phyloP scores from a whole-genome alignment of 495 filamentous ascomycete genomes.

The Astrothelium subdiscretum region DNA sequence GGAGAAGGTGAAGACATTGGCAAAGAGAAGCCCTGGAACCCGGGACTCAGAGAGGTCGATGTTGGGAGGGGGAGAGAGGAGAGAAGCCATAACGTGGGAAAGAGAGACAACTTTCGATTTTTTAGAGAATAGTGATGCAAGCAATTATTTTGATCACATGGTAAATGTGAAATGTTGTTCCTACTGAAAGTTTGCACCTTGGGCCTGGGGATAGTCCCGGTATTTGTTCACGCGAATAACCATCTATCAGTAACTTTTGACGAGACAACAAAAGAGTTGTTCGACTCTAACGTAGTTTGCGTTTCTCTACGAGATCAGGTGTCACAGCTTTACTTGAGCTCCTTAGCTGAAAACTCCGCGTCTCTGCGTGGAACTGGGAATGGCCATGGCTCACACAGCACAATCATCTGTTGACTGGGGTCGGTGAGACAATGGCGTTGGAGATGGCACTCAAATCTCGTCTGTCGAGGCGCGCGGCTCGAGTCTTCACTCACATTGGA shows the following conservation, averaged over 20 bases:
- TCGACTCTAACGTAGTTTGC: neutral
- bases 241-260: neutral
- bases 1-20: neutral
- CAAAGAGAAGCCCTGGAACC: neutral
- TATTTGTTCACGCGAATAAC: neutral
- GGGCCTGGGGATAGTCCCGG: neutral
- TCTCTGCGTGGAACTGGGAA: neutral
- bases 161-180: neutral
- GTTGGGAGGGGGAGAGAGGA: neutral
- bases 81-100: neutral
- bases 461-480: neutral
- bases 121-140: neutral
- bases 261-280: neutral
- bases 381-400: neutral
- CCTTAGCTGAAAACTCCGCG: neutral
- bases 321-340: neutral
- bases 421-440: neutral
- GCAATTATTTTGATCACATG: neutral
- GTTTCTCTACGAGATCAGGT: neutral
- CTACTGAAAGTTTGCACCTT: neutral
- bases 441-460: neutral
- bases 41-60: neutral
- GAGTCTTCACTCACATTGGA: neutral
- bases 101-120: neutral
- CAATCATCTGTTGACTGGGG: neutral